phyloP scores from a whole-genome alignment of 2,329 filamentous ascomycete genomes.

The Fusarium sp. region DNA sequence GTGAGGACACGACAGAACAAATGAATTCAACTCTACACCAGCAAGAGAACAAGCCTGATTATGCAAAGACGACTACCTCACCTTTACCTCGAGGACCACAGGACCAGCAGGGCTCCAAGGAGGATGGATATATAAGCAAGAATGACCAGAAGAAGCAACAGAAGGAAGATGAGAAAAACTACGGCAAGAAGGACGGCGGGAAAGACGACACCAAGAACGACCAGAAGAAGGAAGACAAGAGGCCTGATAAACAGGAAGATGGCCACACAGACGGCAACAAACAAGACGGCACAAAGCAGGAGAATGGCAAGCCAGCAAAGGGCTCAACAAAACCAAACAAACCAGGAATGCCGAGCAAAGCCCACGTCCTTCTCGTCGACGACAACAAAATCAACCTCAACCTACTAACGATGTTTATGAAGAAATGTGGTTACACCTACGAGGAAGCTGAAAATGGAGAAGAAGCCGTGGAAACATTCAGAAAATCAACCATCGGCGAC shows the following conservation, averaged over 20 bases:
- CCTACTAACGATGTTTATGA: constrained; percentile 56
- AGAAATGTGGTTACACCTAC: constrained; percentile 55
- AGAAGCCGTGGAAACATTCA: constrained; percentile 60
- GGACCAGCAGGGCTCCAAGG: not conserved
- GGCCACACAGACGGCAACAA: not conserved
- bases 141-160: not conserved
- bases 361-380: constrained; percentile 54
- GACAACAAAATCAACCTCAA: constrained; percentile 59
- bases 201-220: not conserved
- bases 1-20: not conserved
- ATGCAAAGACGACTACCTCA: not conserved
- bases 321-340: not conserved
- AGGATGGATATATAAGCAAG: not conserved
- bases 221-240: not conserved
- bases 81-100: not conserved
- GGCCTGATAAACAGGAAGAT: too few species aligned
- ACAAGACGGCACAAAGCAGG: not conserved
- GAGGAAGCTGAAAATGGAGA: constrained; percentile 60
- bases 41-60: not conserved
- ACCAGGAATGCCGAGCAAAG: not conserved
- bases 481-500: constrained; percentile 40
- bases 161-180: not conserved
- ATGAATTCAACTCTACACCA: not conserved
- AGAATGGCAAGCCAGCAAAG: not conserved
- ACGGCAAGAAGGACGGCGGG: not conserved